Evolutionary conservation across 2,329 filamentous ascomycete genomes (phyloP), one percentile per base, ranked within the genome.

Genomic region (Ceratocystis harringtonii): DNA sequence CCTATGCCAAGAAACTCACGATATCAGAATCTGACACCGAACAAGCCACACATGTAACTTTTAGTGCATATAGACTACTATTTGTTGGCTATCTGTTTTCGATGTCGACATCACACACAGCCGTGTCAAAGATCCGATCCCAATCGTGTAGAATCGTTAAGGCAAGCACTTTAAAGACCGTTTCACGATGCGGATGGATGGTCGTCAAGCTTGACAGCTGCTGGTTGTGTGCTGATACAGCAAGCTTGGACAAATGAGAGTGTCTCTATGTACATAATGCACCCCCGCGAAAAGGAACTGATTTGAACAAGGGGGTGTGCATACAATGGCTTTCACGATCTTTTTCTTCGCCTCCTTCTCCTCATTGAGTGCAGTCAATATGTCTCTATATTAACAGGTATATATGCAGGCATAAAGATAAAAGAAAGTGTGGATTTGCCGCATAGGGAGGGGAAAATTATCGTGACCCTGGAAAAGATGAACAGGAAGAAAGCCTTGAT

Each of bases 251-350:
- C 25, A 58, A 58, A 36, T 32, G 32, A 58, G 55, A 15, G 19
- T 15, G 25, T 58, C 25, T 19, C 28, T n/a, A 32, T 17, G 5
- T 36, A 32, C 30, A 58, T 32, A 36, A 58, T 36, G 55, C 55
- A 17, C 28, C 28, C 50, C 28, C 55, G 36, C 55, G 17, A 17
- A n/a, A n/a, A 36, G 25, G 30, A 58, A 58, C 55, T 58, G 10
- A 2, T n/a, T 5, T 6, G 7, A 8, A 58, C 55, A 32, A 65
- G 32, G 45, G 64, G 64, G 64, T 61, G 64, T 65, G 64, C 57
- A 50, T 44, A 45, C 61, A 65, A 48, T 30, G 19, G 62, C 43
- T 44, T 32, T 65, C 64, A 65, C 58, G 58, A 65, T 65, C 58
- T 65, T 61, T 61, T 43, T 44, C 25, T 45, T 43, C 28, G 25